Percentiles rank a stretch among this genome's conserved stretches.
Conservation (phyloP, 2,329 filamentous ascomycete species). For the Thielaviopsis populi region DNA sequence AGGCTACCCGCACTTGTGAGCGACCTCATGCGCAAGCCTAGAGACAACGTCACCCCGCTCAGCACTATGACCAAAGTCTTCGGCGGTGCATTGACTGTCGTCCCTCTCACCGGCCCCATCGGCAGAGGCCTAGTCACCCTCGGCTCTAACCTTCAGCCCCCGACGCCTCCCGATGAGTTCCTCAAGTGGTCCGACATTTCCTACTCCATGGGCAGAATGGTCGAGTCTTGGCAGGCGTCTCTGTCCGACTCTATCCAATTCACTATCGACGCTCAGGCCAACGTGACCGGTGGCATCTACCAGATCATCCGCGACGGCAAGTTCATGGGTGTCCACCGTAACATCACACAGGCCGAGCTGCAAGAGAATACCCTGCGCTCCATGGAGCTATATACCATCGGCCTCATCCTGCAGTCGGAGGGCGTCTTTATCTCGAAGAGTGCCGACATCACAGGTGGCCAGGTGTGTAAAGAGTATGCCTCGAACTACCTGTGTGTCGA, state of each 20-base stretch:
- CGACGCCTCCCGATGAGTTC: conserved; percentile 5
- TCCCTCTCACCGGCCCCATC: conserved; percentile 15
- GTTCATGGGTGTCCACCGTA: conserved; percentile 16
- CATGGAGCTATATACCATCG: conserved; percentile 12
- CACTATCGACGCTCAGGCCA: conserved; percentile 13
- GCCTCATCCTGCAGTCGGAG: conserved; percentile 12
- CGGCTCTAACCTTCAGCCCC: conserved; percentile 7
- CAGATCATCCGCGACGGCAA: conserved; percentile 9
- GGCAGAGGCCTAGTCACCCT: too few relatives aligned
- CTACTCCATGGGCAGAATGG: conserved; percentile 6
- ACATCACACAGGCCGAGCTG: conserved; percentile 17
- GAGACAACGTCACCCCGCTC: conserved; percentile 15
- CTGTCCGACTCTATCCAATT: conserved; percentile 8
- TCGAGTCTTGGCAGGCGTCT: conserved; percentile 12
- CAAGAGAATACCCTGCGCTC: conserved; percentile 5
- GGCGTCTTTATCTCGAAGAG: not conserved
- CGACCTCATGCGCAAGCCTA: conserved; percentile 15
- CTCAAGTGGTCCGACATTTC: conserved; percentile 10
- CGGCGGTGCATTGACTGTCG: conserved; percentile 1
- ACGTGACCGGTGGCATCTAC: conserved; percentile 11
- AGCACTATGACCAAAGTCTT: conserved; percentile 14
- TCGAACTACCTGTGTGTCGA: not conserved
- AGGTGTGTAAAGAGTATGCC: not conserved
- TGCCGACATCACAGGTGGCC: not conserved
- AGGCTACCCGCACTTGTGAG: conserved; percentile 13